Evolutionary conservation across 129 eudicot species (phyloP).

Genomic region (Centaurea solstitialis): DNA sequence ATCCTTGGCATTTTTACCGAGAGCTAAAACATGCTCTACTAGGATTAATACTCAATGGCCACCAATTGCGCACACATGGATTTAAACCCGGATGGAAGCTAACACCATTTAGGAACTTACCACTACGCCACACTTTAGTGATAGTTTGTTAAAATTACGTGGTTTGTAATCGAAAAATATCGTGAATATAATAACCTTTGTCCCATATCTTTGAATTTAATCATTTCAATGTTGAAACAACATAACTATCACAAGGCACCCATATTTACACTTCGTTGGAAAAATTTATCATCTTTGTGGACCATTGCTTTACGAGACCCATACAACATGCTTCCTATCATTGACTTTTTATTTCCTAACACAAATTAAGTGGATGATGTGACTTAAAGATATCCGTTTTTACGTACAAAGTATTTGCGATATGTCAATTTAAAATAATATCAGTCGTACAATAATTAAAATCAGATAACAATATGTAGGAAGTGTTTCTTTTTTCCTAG

Average conservation of each 20-base stretch:
- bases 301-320: background rate
- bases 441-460: background rate
- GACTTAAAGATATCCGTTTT: background rate
- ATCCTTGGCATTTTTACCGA: too few species aligned
- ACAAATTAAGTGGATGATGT: background rate
- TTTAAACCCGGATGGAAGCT: too few species aligned
- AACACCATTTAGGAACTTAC: too few species aligned
- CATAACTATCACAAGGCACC: background rate
- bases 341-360: constrained; percentile 1
- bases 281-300: background rate
- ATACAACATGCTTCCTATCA: background rate
- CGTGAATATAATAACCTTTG: background rate
- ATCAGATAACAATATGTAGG: too few species aligned
- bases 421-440: background rate
- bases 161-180: too few species aligned
- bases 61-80: too few species aligned
- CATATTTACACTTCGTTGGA: background rate
- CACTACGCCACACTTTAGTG: too few species aligned
- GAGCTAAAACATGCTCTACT: too few species aligned
- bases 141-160: too few species aligned
- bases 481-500: too few species aligned
- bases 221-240: background rate
- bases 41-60: too few species aligned
- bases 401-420: background rate
- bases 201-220: background rate